Evolutionary conservation across 305 asterid genomes (phyloP), one percentile per base, ranked within the genome.

Genomic region (Fraxinus sp.): DNA sequence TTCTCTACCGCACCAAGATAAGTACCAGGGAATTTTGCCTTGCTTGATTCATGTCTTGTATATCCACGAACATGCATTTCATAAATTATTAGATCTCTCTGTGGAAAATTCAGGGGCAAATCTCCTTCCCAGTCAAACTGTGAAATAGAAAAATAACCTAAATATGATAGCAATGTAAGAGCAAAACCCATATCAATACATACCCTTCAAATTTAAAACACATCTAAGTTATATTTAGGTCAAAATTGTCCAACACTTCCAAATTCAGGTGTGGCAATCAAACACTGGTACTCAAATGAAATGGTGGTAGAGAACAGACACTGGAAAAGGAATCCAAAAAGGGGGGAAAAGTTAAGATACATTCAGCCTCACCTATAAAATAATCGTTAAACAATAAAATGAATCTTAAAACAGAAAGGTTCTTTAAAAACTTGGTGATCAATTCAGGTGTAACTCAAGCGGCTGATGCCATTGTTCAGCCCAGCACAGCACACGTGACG

Each of bases 41-140:
- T 79, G 84, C 99, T 94, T 30, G 98, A 96, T 85, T 93, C 98
- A 32, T 96, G 98, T 85, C 83, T 91, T 84, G 99, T 94, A 86
- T 89, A 96, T 70, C 99, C 99, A 84, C 98, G 99, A 80, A 96
- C 95, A 84, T 96, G 98, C 97, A 92, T 92, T 90, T 96, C 98
- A 88, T 96, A 96, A 39, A 96, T 88, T 86, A 96, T 84, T 78
- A 93, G 89, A 84, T 93, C 89, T 76, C 89, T 89, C 81, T 94
- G 98, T 11, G 97, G 92, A 77, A 91, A 77, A 85, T 91, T 91
- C 80, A 94, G 88, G 11, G 98, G 97, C 80, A 91, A 85, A 87
- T 96, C 99, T 83, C 98, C 99, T 88, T 96, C 98, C 99, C 99
- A 96, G 79, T 96, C 97, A 91, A 96, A 94, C 99, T 94, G 74